A percentile compares a stretch with the other conserved stretches of the same genome.
These are phyloP conservation scores for Trichoderma asperelloides DNA, from an alignment of 495 filamentous ascomycete genomes.

Conservation along the genomic window DNA sequence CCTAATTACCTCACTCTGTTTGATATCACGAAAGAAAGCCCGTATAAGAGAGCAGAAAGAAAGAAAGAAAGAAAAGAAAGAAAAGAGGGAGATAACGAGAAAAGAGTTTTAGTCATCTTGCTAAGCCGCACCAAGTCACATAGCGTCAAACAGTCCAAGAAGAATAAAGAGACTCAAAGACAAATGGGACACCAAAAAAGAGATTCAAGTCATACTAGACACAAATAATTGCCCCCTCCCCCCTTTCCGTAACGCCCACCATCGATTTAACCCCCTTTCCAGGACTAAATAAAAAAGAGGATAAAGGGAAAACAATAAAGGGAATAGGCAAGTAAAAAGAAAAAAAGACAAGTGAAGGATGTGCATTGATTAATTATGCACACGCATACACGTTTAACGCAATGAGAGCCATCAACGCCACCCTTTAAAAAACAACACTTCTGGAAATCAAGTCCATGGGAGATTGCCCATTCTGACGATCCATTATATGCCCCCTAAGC, in stretches of 20 bases:
- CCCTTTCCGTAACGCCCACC: neutral
- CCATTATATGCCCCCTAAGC: neutral
- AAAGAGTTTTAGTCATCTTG: neutral
- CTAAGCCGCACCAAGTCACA: neutral
- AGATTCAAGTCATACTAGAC: neutral
- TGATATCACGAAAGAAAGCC: neutral
- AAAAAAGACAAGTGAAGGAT: neutral
- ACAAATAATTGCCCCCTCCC: conserved; percentile 3
- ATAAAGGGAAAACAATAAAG: neutral
- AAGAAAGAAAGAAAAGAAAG: neutral
- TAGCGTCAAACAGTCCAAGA: neutral
- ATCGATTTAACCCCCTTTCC: conserved; percentile 2
- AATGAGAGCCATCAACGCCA: neutral
- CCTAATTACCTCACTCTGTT: neutral
- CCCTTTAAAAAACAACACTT: neutral
- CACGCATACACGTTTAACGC: neutral
- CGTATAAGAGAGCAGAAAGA: neutral
- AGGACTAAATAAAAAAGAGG: neutral
- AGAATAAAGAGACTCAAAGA: neutral
- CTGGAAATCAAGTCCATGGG: neutral
- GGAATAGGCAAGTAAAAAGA: neutral
- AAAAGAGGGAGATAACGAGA: neutral
- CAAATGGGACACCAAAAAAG: neutral
- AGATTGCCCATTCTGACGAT: too few relatives aligned
- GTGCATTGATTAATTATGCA: neutral